Conservation (phyloP, 2,329 filamentous ascomycete genomes). For the Arthrobotrys sphaeroides region DNA sequence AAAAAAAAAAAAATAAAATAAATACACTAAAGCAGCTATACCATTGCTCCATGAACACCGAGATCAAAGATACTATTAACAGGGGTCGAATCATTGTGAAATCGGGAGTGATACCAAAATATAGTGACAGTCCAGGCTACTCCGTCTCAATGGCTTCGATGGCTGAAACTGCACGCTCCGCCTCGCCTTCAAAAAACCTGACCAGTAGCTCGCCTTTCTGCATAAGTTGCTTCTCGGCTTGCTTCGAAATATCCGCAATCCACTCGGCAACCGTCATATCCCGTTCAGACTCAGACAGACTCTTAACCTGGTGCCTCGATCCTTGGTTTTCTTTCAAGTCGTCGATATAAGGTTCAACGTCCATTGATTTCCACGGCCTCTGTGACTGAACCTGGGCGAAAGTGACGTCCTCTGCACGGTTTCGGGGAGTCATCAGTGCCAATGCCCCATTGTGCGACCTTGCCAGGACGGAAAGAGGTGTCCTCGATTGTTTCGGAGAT, state of each 20-base stretch:
- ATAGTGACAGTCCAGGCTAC: conserved; percentile 29
- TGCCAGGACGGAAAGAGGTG: conserved; percentile 25
- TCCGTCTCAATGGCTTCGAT: conserved; percentile 74
- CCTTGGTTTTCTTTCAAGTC: conserved; percentile 65
- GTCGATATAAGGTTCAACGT: conserved; percentile 31
- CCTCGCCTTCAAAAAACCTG: conserved; percentile 82
- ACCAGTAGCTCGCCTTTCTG: conserved; percentile 85
- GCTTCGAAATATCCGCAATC: conserved; percentile 81
- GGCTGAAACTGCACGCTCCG: conserved; percentile 77
- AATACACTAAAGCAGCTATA: neutral
- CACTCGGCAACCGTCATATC: conserved; percentile 94
- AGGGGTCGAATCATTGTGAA: no score
- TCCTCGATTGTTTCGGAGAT: conserved; percentile 17
- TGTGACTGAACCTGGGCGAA: conserved; percentile 42
- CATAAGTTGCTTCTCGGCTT: conserved; percentile 81
- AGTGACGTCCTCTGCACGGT: conserved; percentile 7
- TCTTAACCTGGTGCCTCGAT: conserved; percentile 66
- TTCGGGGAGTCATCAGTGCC: conserved; percentile 31
- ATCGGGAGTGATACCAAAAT: no score
- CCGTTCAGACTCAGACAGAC: conserved; percentile 79
- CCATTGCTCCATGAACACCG: no score
- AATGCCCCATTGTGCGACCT: conserved; percentile 28
- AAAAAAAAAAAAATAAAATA: neutral
- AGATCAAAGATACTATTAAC: no score
- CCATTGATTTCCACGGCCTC: conserved; percentile 38